These are phyloP conservation scores for Debaryomyces castellii DNA, from an alignment of 805 yeast genomes.

Conservation along the genomic window DNA sequence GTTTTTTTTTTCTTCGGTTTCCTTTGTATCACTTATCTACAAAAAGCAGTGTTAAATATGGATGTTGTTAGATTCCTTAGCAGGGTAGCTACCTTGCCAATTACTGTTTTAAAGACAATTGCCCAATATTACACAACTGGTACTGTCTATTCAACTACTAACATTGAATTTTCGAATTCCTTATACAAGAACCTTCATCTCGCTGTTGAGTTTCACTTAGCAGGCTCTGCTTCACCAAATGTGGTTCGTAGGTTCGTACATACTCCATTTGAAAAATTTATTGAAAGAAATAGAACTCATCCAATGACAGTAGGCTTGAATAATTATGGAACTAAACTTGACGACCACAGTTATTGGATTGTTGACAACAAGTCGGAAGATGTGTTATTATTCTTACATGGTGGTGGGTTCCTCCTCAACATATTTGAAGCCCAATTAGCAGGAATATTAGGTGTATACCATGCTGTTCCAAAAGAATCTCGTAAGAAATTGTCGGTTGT, in stretches of 20 bases:
- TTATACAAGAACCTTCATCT: constrained; percentile 29
- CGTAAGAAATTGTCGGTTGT: constrained; percentile 16
- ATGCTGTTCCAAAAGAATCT: constrained; percentile 15
- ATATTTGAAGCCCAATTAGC: constrained; percentile 21
- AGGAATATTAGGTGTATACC: constrained; percentile 22
- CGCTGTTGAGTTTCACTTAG: constrained; percentile 24
- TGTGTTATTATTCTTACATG: constrained; percentile 22
- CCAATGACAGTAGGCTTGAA: constrained; percentile 1
- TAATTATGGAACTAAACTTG: constrained; percentile 4
- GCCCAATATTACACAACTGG: constrained; percentile 32
- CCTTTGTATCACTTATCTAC: neutral
- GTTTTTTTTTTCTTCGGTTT: neutral
- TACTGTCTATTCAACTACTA: constrained; percentile 27
- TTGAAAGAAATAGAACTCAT: constrained; percentile 12
- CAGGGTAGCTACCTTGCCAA: constrained; percentile 23
- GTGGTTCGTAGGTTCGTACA: constrained; percentile 22
- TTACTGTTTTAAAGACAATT: constrained; percentile 15
- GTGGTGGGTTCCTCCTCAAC: constrained; percentile 24
- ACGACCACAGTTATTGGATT: constrained; percentile 9
- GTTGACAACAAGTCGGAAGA: constrained; percentile 7
- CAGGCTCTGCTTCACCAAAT: constrained; percentile 17
- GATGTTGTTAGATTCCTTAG: constrained; percentile 11
- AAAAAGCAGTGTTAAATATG: too few species aligned
- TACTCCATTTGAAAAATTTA: constrained; percentile 17
- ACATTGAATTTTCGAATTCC: constrained; percentile 25